Evolutionary conservation across 164 flowering plant species (phyloP).

Genomic region (Chimonanthus salicifolius): DNA sequence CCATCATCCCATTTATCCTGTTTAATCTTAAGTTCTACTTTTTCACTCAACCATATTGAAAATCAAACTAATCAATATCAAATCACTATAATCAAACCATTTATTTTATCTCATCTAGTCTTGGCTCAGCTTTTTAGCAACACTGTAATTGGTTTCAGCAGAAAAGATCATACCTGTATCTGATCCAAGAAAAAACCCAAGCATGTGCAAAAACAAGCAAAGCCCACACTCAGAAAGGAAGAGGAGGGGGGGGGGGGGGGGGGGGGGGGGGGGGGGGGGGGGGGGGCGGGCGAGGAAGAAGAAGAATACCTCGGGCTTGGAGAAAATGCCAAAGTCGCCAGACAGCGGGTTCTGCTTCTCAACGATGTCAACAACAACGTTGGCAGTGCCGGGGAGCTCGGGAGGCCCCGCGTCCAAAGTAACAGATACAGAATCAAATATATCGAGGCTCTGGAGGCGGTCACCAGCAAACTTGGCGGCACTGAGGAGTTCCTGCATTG

Average conservation of each 20-base stretch:
- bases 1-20: no score
- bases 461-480: slow-evolving; percentile 51
- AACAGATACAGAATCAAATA: slow-evolving; percentile 68
- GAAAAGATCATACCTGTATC: background rate
- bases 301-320: slow-evolving; percentile 68
- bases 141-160: no score
- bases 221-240: background rate
- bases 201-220: background rate
- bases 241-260: background rate
- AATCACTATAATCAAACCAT: no score
- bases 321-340: slow-evolving; percentile 65
- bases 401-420: slow-evolving; percentile 86
- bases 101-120: no score
- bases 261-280: background rate
- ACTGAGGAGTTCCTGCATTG: slow-evolving; percentile 63
- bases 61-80: no score
- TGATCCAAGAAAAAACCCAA: background rate
- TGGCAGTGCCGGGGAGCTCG: slow-evolving; percentile 79
- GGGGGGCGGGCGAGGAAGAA: background rate
- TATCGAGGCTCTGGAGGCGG: slow-evolving; percentile 46
- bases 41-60: no score
- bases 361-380: slow-evolving; percentile 65
- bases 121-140: no score
- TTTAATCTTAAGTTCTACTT: no score
- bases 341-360: slow-evolving; percentile 54